Conservation (phyloP, 2,329 filamentous ascomycete species). For the Trichoderma breve region DNA sequence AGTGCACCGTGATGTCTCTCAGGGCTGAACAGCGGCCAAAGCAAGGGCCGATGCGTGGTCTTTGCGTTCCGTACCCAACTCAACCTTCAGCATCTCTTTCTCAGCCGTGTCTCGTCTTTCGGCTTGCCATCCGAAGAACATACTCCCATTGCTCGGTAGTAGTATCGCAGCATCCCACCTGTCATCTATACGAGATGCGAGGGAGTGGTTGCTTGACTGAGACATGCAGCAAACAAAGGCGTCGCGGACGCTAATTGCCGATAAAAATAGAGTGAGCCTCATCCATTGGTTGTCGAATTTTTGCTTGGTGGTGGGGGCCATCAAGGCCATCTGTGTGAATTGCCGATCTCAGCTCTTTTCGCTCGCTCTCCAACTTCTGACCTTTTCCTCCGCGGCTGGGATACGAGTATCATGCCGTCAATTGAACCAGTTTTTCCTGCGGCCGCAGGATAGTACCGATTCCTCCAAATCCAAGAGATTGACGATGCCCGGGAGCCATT, state of each 20-base stretch:
- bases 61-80: background rate
- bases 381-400: background rate
- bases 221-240: constrained; percentile 6
- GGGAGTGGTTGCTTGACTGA: background rate
- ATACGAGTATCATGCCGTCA: background rate
- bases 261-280: constrained; percentile 8
- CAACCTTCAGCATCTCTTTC: background rate
- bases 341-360: background rate
- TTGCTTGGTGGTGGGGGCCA: background rate
- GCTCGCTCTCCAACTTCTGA: background rate
- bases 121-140: background rate
- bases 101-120: background rate
- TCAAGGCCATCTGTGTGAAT: background rate
- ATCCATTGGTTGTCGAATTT: background rate
- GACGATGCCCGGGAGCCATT: background rate
- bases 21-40: background rate
- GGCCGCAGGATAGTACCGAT: background rate
- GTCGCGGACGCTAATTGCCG: background rate
- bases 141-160: background rate
- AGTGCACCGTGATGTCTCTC: background rate
- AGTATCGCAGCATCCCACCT: background rate
- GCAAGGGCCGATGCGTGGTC: background rate
- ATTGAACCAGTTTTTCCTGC: background rate
- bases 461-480: background rate
- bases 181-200: constrained; percentile 1